Evolutionary conservation across 306 rosid genomes (phyloP), one percentile per base, ranked within the genome.

Genomic region (Sicyos baderoa): DNA sequence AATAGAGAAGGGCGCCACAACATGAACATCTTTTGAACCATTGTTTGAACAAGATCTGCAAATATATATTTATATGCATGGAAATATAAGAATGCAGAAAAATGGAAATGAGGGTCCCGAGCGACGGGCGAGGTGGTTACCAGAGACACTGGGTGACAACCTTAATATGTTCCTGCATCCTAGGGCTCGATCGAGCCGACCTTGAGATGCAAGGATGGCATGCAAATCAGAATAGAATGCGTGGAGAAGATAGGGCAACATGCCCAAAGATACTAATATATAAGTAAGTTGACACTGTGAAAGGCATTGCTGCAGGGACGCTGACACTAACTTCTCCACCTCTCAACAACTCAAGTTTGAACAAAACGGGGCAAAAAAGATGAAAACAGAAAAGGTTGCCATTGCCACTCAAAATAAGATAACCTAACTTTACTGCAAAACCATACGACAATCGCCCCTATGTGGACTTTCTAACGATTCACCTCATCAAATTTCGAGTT

Each of bases 401-500:
- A 68, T 77, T 79, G 84, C 37, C 87, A 82, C 86, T 80, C 79
- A 82, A 58, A 73, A 75, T 71, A 73, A 79, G 65, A 76, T 76
- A 79, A 79, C 79, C 84, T 84, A 77, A 62, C 70, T 78, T 73
- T 78, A 78, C 64, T 82, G 80, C 79, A 82, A 90, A 90, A 81
- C 78, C 81, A 81, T 70, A 81, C 77, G 72, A 52, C 16, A 70
- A 71, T 72, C 84, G 79, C 79, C 88, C 79, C 88, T 78, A 61
- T 72, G 77, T 59, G 77, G 74, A 53, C 76, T 76, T 53, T 13
- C 77, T 76, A 48, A 72, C 68, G 76, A 71, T 70, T 32, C 57
- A 32, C 61, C 71, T 62, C 80, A 65, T 90, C 89, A 93, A 71
- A 94, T 85, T 82, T 87, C 79, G 75, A 86, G 86, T 82, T 75